A percentile compares a stretch with the other conserved stretches of the same genome.
Conservation (phyloP, 257 asterid genomes). For the Rubia yunnanensis region DNA sequence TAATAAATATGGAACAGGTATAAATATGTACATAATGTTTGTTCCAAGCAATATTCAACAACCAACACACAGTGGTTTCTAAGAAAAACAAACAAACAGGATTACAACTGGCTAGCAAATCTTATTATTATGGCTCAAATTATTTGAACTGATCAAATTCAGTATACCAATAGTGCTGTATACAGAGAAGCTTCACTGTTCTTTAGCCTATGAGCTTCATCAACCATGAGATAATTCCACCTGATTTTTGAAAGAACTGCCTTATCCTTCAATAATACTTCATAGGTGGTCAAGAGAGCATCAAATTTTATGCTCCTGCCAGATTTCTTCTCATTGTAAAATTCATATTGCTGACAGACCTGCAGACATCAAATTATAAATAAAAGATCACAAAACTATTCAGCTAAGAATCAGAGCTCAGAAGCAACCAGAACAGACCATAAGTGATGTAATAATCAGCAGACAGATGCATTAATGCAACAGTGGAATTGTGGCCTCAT, state of each 20-base stretch:
- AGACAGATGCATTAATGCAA: neutral
- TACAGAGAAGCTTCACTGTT: constrained; percentile 96
- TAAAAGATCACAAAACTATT: neutral
- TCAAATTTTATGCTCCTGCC: constrained; percentile 77
- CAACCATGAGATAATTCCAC: constrained; percentile 99
- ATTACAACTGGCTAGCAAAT: neutral
- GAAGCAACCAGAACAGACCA: neutral
- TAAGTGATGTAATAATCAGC: neutral
- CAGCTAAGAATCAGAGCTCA: neutral
- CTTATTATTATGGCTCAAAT: constrained; percentile 1
- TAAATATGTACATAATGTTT: neutral
- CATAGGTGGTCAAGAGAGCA: constrained; percentile 88
- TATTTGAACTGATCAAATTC: constrained; percentile 5
- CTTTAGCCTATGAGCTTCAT: constrained; percentile 97
- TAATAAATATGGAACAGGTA: constrained; percentile 12
- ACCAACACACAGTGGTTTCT: neutral
- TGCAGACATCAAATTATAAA: constrained; percentile 22
- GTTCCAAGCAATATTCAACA: neutral
- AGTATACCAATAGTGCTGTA: constrained; percentile 58
- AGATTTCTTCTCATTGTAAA: constrained; percentile 59
- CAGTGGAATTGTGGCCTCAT: neutral
- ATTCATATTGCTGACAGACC: constrained; percentile 97
- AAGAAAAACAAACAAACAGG: neutral
- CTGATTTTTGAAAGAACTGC: constrained; percentile 83
- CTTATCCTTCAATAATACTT: constrained; percentile 87